Evolutionary conservation across 1,284 basidiomycete genomes (phyloP).

Genomic region (Rhodotorula sp.): DNA sequence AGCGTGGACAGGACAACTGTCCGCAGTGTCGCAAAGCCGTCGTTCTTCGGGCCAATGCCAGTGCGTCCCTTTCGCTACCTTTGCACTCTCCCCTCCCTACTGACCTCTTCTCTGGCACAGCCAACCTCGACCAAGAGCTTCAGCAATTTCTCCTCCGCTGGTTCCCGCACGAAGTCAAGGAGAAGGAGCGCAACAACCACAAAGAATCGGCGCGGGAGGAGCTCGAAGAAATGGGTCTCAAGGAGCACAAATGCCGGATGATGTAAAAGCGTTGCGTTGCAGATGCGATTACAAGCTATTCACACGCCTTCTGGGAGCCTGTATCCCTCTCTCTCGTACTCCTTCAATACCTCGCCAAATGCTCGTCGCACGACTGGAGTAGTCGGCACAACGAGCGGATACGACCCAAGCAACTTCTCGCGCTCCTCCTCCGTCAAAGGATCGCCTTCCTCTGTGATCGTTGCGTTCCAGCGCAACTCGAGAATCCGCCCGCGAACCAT

Average conservation of each 20-base stretch:
- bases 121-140: slow-evolving; percentile 75
- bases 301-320: not conserved
- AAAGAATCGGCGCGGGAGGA: slow-evolving; percentile 71
- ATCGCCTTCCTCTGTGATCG: slow-evolving; percentile 57
- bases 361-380: slow-evolving; percentile 75
- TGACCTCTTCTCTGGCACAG: slow-evolving; percentile 49
- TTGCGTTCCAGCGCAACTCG: slow-evolving; percentile 71
- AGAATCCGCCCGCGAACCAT: slow-evolving; percentile 71
- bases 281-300: too few relatives aligned
- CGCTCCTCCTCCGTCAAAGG: not conserved
- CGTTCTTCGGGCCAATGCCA: slow-evolving; percentile 69
- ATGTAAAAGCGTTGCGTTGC: slow-evolving; percentile 19
- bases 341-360: slow-evolving; percentile 71
- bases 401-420: slow-evolving; percentile 41
- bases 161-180: slow-evolving; percentile 81
- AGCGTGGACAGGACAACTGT: slow-evolving; percentile 71
- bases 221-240: slow-evolving; percentile 58
- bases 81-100: rapidly evolving
- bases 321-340: slow-evolving; percentile 46
- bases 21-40: slow-evolving; percentile 79
- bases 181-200: slow-evolving; percentile 75
- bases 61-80: slow-evolving; percentile 54
- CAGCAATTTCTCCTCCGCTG: slow-evolving; percentile 85
- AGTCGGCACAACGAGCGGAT: slow-evolving; percentile 66
- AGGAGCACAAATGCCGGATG: slow-evolving; percentile 14